These are phyloP conservation scores for Tribonema minus DNA, from an alignment of 108 stramenopile genomes.

Conservation along the genomic window DNA sequence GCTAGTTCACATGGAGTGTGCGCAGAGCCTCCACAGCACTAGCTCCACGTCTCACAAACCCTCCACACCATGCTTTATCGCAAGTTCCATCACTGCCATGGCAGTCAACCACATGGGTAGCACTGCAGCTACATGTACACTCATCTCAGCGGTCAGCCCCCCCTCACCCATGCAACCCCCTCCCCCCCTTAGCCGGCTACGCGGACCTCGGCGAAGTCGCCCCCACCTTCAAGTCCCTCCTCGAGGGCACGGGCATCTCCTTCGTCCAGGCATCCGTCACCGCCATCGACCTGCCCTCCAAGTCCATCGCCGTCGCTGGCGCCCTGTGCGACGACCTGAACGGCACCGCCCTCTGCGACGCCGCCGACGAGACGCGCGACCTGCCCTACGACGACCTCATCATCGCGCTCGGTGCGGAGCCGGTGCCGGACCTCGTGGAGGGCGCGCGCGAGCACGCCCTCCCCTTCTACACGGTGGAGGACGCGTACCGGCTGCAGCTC, in stretches of 20 bases:
- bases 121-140: background rate
- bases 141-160: background rate
- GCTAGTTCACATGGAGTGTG: too few relatives aligned
- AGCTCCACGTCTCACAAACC: too few relatives aligned
- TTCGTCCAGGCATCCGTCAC: conserved; percentile 42
- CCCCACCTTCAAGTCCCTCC: conserved; percentile 36
- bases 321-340: conserved; percentile 26
- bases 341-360: conserved; percentile 19
- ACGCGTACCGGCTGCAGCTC: conserved; percentile 61
- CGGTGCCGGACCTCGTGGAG: conserved; percentile 57
- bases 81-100: too few relatives aligned
- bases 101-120: background rate
- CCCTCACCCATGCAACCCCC: background rate
- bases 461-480: conserved; percentile 73
- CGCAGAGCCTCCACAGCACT: too few relatives aligned
- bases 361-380: background rate
- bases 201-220: conserved; percentile 48
- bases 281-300: conserved; percentile 26
- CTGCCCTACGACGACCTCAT: conserved; percentile 67
- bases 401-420: conserved; percentile 64
- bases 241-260: conserved; percentile 33
- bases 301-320: conserved; percentile 21
- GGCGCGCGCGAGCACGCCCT: conserved; percentile 67
- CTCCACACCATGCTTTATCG: background rate
- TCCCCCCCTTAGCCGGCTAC: conserved; percentile 20